A percentile compares a stretch with the other conserved stretches of the same genome.
phyloP scores from a whole-genome alignment of 75 land plant genomes.

The Sequoiadendron giganteum region DNA sequence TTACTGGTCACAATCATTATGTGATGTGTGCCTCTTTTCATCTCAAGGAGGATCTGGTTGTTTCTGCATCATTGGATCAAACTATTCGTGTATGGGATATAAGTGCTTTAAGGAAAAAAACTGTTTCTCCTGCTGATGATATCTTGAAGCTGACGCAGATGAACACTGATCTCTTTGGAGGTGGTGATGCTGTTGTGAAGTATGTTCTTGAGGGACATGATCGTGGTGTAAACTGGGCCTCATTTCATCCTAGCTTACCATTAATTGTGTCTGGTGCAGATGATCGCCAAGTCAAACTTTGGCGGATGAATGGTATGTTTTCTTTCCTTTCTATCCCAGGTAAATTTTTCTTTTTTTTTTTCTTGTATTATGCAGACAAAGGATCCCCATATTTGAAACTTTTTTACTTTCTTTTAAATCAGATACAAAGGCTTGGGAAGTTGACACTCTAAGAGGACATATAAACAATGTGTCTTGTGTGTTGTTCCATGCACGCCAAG shows the following conservation, averaged over 20 bases:
- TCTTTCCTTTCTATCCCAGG: background rate
- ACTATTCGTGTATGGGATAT: conserved; percentile 77
- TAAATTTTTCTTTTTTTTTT: background rate
- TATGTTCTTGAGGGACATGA: conserved; percentile 50
- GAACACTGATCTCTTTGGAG: conserved; percentile 79
- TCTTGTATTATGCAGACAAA: background rate
- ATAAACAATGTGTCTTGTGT: conserved; percentile 62
- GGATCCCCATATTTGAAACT: background rate
- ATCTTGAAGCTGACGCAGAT: conserved; percentile 61
- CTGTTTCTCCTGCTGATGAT: conserved; percentile 71
- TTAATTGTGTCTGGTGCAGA: conserved; percentile 81
- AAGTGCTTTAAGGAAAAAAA: conserved; percentile 64
- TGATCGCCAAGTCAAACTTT: conserved; percentile 82
- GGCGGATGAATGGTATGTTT: conserved; percentile 77
- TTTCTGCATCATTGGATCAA: conserved; percentile 67
- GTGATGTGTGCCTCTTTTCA: conserved; percentile 89
- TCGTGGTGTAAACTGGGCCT: conserved; percentile 80
- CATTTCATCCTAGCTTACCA: conserved; percentile 77
- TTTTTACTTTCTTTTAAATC: background rate
- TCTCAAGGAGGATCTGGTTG: conserved; percentile 68
- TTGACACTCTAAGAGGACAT: conserved; percentile 74
- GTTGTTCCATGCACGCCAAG: conserved; percentile 67
- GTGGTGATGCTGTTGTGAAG: conserved; percentile 76
- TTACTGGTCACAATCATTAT: conserved; percentile 83
- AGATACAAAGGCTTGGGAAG: conserved; percentile 92